A percentile compares a stretch with the other conserved stretches of the same genome.
These are phyloP conservation scores for Eimeria falciformis DNA, from an alignment of 169 alveolate species.

Conservation along the genomic window DNA sequence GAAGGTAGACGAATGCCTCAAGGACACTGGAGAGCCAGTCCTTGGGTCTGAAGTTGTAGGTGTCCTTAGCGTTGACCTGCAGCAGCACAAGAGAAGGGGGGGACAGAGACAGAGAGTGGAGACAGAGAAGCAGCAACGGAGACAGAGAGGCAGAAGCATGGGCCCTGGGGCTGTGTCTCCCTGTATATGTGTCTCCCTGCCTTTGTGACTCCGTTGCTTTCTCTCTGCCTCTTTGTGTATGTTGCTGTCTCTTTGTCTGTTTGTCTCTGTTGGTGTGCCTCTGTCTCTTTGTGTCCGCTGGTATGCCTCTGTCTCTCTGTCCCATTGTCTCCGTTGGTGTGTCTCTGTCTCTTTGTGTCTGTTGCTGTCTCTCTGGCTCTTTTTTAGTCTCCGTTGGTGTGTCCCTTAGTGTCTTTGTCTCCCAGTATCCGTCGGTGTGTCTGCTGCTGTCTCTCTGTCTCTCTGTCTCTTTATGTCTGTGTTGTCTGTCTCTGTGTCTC, in stretches of 20 bases:
- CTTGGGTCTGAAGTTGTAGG: slow-evolving; percentile 90
- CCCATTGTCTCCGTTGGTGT: background rate
- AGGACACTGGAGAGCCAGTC: slow-evolving; percentile 78
- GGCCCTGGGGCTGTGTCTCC: background rate
- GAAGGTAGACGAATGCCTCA: slow-evolving; percentile 80
- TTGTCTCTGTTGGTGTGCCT: background rate
- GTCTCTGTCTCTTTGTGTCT: background rate
- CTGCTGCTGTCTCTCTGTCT: background rate
- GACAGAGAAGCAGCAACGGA: background rate
- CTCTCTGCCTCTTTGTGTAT: background rate
- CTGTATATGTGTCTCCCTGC: background rate
- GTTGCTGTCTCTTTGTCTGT: background rate
- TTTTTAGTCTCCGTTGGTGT: background rate
- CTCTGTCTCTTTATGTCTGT: background rate
- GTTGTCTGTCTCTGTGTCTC: too few relatives aligned
- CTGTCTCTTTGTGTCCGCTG: background rate
- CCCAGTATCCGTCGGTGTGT: background rate
- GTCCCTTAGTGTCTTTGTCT: background rate
- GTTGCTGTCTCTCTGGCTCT: background rate
- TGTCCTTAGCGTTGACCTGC: slow-evolving; percentile 89
- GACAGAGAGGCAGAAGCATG: background rate
- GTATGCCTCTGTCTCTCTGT: slow-evolving; percentile 18
- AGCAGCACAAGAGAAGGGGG: background rate
- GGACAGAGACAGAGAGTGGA: background rate
- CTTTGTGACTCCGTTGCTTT: background rate